Percentiles rank a stretch among this genome's conserved stretches.
phyloP scores from a whole-genome alignment of 495 filamentous ascomycete species.

The Wilcoxina mikolae region DNA sequence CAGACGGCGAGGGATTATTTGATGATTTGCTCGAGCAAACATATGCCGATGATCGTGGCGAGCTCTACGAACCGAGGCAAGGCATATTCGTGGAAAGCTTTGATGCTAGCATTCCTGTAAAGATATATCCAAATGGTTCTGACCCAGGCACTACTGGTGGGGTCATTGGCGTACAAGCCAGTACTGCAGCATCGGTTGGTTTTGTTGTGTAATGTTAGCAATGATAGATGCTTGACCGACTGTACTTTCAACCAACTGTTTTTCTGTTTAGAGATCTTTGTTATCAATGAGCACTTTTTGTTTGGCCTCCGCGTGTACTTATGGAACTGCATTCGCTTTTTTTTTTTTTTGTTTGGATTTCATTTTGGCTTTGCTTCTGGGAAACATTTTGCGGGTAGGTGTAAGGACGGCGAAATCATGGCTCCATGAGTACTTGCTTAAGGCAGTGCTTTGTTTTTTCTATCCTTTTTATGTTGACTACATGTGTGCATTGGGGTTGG shows the following conservation, averaged over 20 bases:
- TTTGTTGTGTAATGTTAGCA: conserved; percentile 15
- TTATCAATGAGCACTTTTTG: too few species aligned
- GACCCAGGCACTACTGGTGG: conserved; percentile 7
- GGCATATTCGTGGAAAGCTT: conserved; percentile 27
- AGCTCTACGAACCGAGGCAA: conserved; percentile 25
- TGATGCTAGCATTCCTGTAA: conserved; percentile 26
- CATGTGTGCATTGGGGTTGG: too few species aligned
- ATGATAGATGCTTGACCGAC: neutral
- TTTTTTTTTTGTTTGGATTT: neutral
- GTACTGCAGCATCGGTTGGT: conserved; percentile 19
- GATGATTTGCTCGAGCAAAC: conserved; percentile 36
- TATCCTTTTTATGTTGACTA: neutral
- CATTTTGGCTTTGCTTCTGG: neutral
- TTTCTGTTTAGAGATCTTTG: too few species aligned
- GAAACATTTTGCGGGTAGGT: neutral
- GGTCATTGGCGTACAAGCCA: conserved; percentile 12
- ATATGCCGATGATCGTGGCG: conserved; percentile 25
- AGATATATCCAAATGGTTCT: conserved; percentile 26
- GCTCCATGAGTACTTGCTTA: neutral
- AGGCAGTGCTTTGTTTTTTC: neutral
- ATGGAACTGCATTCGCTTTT: neutral
- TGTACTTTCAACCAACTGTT: too few species aligned
- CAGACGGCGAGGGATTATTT: conserved; percentile 27
- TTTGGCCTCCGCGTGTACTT: too few species aligned
- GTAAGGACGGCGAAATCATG: neutral